Evolutionary conservation across 345 rosid species (phyloP), one percentile per base, ranked within the genome.

Genomic region (Populus euphratica): DNA sequence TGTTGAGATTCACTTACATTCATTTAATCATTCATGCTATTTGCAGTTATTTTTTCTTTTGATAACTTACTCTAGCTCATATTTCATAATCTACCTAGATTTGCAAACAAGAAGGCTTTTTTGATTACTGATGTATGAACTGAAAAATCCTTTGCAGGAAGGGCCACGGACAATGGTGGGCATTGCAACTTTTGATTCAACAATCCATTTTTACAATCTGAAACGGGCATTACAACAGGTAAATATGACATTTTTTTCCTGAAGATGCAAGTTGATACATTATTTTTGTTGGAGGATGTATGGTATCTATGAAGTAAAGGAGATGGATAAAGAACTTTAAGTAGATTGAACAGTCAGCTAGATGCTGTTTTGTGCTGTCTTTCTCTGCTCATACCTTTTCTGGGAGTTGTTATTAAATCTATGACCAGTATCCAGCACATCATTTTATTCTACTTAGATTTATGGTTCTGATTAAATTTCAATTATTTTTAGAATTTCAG

Each of bases 151-250:
- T 49, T 85, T 87, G 77, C 93, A 96, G 99, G 99, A 96, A 90
- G 98, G 98, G 78, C 95, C 91, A 38, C 90, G 93, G 84, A 96
- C 99, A 65, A 87, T 91, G 90, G 98, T 94, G 52, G 99, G 99
- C 83, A 86, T 96, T 81, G 99, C 98, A 64, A 96, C 99, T 69
- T 94, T 91, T 86, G 99, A 96, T 86, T 90, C 95, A 21, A 88
- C 99, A 61, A 90, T 96, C 76, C 97, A 96, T 82, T 96, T 96
- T 79, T 96, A 96, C 81, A 94, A 91, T 84, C 84, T 96, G 84
- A 96, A 96, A 84, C 93, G 97, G n/a, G 97, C 98, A 67, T 77
- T 96, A 71, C 91, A 91, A 75, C 91, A 91, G 94, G 94, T 38
- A 68, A 18, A 68, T 18, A 68, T 18, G 14, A 31, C 21, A 1